These are phyloP conservation scores for Cercospora sp. DNA, from an alignment of 2,329 filamentous ascomycete genomes.

Conservation along the genomic window DNA sequence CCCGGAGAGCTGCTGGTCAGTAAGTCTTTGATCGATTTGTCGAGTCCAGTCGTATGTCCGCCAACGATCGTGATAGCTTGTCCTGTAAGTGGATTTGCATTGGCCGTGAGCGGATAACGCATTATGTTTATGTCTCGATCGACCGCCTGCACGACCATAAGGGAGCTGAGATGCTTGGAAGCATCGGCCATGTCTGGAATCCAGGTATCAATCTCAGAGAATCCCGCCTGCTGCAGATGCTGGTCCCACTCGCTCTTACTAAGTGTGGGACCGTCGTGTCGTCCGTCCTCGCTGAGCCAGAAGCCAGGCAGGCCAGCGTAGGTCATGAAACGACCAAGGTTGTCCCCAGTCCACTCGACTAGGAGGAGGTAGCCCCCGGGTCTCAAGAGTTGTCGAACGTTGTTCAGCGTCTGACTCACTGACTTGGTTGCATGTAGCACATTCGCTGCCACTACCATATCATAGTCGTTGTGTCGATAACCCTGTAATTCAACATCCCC, in stretches of 20 bases:
- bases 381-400: slow-evolving; percentile 30
- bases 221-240: slow-evolving; percentile 35
- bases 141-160: slow-evolving; percentile 10
- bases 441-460: slow-evolving; percentile 31
- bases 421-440: slow-evolving; percentile 30
- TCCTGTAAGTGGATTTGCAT: slow-evolving; percentile 3
- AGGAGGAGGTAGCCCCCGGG: slow-evolving; percentile 30
- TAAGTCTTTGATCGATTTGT: slow-evolving; percentile 2
- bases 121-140: slow-evolving; percentile 2
- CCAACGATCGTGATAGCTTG: slow-evolving; percentile 10
- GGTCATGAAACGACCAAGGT: slow-evolving; percentile 1
- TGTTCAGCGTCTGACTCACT: slow-evolving; percentile 24
- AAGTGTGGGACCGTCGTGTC: slow-evolving; percentile 29
- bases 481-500: slow-evolving; percentile 37
- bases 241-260: slow-evolving; percentile 36
- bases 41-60: slow-evolving; percentile 3
- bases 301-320: slow-evolving; percentile 6
- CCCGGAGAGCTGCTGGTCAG: slow-evolving; percentile 9
- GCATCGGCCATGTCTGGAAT: slow-evolving; percentile 6
- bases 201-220: slow-evolving; percentile 36
- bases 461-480: slow-evolving; percentile 39
- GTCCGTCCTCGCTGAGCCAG: slow-evolving; percentile 33
- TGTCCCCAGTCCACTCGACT: slow-evolving; percentile 19
- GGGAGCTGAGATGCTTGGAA: slow-evolving; percentile 2
- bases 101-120: slow-evolving; percentile 4